A percentile compares a stretch with the other conserved stretches of the same genome.
These are phyloP conservation scores for Pelargonium nanum DNA, from an alignment of 345 rosid genomes.

Conservation along the genomic window DNA sequence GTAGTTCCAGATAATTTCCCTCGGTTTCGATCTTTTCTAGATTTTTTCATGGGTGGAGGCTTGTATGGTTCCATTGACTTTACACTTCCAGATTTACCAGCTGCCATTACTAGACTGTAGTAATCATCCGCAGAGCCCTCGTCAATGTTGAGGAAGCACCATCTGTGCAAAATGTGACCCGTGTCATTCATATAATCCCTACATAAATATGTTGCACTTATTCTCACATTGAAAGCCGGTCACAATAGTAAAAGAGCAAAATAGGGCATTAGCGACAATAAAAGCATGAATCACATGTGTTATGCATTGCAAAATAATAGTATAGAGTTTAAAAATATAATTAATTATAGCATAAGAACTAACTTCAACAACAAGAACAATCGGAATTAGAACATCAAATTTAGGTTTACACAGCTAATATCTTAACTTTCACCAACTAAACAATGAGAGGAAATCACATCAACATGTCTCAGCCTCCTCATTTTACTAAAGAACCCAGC, in stretches of 20 bases:
- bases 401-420: neutral
- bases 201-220: neutral
- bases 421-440: neutral
- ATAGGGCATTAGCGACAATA: neutral
- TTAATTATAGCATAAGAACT: neutral
- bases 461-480: no score
- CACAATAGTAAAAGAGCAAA: neutral
- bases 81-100: conserved; percentile 59
- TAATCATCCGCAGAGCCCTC: conserved; percentile 63
- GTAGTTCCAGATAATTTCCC: conserved; percentile 36
- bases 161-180: conserved; percentile 32
- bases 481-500: no score
- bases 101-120: conserved; percentile 56
- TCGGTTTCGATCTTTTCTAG: conserved; percentile 58
- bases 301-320: neutral
- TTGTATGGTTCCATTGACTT: conserved; percentile 61
- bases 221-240: neutral
- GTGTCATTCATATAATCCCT: conserved; percentile 7
- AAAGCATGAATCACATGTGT: neutral
- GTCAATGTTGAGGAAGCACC: conserved; percentile 48
- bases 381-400: neutral
- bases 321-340: no score
- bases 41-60: conserved; percentile 61
- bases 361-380: neutral
- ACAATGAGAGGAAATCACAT: neutral